Evolutionary conservation across 2,329 filamentous ascomycete genomes (phyloP).

Genomic region (Verticillium tricorpus): DNA sequence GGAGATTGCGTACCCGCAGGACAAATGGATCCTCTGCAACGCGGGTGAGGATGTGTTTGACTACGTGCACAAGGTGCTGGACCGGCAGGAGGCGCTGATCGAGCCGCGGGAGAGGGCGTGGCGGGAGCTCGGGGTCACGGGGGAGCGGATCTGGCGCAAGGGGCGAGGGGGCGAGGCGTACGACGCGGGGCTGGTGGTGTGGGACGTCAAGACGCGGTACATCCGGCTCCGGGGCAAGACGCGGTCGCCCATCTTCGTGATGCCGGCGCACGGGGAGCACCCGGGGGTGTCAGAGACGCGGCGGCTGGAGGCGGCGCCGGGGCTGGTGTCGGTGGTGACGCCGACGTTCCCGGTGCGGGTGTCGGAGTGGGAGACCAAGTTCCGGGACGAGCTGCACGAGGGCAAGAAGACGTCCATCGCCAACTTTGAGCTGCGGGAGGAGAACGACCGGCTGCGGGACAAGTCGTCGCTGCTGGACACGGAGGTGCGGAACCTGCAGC

Average conservation of each 20-base stretch:
- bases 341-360: slow-evolving; percentile 24
- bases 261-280: slow-evolving; percentile 45
- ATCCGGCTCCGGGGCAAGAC: slow-evolving; percentile 44
- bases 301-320: slow-evolving; percentile 39
- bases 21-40: slow-evolving; percentile 51
- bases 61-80: slow-evolving; percentile 41
- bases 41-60: slow-evolving; percentile 46
- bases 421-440: slow-evolving; percentile 9
- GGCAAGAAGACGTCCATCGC: slow-evolving; percentile 7
- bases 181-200: slow-evolving; percentile 39
- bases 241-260: slow-evolving; percentile 45
- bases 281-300: slow-evolving; percentile 38
- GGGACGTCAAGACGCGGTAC: slow-evolving; percentile 48
- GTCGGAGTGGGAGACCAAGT: slow-evolving; percentile 23
- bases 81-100: slow-evolving; percentile 38
- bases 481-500: slow-evolving; percentile 5
- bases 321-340: slow-evolving; percentile 22
- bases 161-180: slow-evolving; percentile 23
- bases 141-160: slow-evolving; percentile 29
- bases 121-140: slow-evolving; percentile 32
- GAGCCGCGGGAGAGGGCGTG: slow-evolving; percentile 28
- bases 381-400: slow-evolving; percentile 16
- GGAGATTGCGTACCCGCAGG: slow-evolving; percentile 50
- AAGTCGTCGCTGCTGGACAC: slow-evolving; percentile 7
- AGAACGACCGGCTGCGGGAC: slow-evolving; percentile 14